Evolutionary conservation across 306 rosid genomes (phyloP).

Genomic region (Prunus persica): DNA sequence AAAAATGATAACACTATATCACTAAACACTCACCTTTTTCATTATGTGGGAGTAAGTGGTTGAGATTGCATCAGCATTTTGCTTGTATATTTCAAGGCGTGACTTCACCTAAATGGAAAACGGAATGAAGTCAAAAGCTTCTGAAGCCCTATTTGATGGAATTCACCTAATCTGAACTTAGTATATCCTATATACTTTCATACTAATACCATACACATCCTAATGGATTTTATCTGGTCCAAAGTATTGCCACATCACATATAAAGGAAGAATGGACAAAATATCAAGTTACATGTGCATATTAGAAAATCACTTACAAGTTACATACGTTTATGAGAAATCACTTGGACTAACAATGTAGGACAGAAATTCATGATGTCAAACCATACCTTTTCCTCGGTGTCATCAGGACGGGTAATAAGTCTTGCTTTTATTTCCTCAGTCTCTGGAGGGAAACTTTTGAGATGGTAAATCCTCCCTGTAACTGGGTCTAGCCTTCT

Average conservation of each 20-base stretch:
- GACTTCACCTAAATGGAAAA: constrained; percentile 55
- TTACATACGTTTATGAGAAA: background rate
- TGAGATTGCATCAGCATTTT: constrained; percentile 70
- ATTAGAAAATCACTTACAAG: background rate
- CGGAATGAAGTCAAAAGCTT: background rate
- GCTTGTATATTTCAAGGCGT: constrained; percentile 74
- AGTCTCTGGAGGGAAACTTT: constrained; percentile 62
- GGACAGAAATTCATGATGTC: background rate
- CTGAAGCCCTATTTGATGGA: too few relatives aligned
- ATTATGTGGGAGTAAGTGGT: constrained; percentile 61
- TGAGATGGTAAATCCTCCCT: constrained; percentile 78
- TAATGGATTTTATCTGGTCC: too few relatives aligned
- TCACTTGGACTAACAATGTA: background rate
- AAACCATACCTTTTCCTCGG: constrained; percentile 65
- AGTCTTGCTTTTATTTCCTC: constrained; percentile 78
- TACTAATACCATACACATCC: too few relatives aligned
- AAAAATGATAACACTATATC: constrained; percentile 4
- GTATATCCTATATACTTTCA: too few relatives aligned
- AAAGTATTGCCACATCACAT: too few relatives aligned
- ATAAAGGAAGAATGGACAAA: too few relatives aligned
- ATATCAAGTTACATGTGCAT: background rate
- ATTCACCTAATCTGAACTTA: too few relatives aligned
- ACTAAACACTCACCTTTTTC: constrained; percentile 51
- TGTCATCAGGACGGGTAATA: constrained; percentile 77
- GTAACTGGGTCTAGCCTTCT: constrained; percentile 89